These are phyloP conservation scores for Suillus cothurnatus DNA, from an alignment of 768 basidiomycete genomes.

Conservation along the genomic window DNA sequence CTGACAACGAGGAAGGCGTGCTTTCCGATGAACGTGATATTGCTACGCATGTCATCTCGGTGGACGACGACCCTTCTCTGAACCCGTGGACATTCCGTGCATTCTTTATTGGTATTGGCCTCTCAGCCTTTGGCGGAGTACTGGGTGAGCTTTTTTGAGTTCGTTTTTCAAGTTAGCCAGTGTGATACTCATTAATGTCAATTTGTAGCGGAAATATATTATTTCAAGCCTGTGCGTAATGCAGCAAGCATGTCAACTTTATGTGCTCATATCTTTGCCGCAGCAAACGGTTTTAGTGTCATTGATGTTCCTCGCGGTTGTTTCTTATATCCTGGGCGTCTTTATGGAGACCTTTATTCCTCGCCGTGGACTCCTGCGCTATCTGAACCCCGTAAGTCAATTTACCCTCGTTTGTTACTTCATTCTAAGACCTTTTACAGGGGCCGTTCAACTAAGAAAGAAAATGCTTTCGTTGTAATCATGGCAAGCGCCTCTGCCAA, in stretches of 20 bases:
- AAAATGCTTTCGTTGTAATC: constrained; percentile 53
- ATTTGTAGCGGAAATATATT: constrained; percentile 49
- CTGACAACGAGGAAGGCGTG: constrained; percentile 32
- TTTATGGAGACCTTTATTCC: constrained; percentile 44
- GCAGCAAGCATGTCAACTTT: background rate
- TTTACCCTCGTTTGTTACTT: background rate
- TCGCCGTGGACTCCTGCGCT: constrained; percentile 41
- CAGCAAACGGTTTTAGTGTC: constrained; percentile 53
- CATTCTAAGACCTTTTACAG: constrained; percentile 24
- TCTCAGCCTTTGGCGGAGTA: constrained; percentile 50
- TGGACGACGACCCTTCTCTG: constrained; percentile 46
- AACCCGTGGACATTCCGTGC: constrained; percentile 51
- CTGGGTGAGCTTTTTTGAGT: constrained; percentile 35
- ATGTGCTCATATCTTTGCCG: constrained; percentile 4
- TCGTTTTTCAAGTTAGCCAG: constrained; percentile 10
- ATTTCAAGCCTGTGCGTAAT: constrained; percentile 51
- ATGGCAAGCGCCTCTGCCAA: constrained; percentile 52
- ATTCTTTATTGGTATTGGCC: constrained; percentile 47
- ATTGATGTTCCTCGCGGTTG: constrained; percentile 52
- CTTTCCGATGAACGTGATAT: constrained; percentile 45
- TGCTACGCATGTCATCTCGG: constrained; percentile 43
- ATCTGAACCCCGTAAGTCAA: constrained; percentile 47
- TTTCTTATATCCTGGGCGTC: constrained; percentile 47
- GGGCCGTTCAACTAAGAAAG: constrained; percentile 56
- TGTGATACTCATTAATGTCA: constrained; percentile 7